A percentile compares a stretch with the other conserved stretches of the same genome.
phyloP scores from a whole-genome alignment of 23 red algal genomes.

The Agarophyton chilense region DNA sequence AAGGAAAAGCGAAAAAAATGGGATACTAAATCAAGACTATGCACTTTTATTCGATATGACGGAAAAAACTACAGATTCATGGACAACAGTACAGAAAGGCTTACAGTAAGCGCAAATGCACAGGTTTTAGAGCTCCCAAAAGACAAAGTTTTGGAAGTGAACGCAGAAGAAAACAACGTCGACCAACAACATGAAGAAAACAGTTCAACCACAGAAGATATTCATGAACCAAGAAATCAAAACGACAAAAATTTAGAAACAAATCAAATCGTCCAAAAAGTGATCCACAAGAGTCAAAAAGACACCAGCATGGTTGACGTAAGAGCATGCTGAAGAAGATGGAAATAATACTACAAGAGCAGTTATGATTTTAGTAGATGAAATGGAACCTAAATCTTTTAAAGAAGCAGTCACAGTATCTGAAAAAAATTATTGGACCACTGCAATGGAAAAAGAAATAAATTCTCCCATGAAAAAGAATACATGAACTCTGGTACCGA shows the following conservation, averaged over 20 bases:
- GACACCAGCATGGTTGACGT: conserved; percentile 14
- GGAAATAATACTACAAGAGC: too few species aligned
- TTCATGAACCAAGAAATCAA: too few species aligned
- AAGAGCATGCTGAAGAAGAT: too few species aligned
- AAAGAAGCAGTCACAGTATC: background rate
- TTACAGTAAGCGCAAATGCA: too few species aligned
- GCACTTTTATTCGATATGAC: conserved; percentile 23
- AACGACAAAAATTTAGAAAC: background rate
- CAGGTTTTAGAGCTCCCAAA: background rate
- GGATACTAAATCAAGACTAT: background rate
- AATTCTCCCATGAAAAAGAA: too few species aligned
- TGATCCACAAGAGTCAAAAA: background rate
- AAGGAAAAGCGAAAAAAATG: background rate
- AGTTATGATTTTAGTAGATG: too few species aligned
- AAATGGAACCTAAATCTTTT: too few species aligned
- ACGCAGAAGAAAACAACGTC: too few species aligned
- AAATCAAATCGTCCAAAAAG: background rate
- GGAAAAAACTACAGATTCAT: too few species aligned
- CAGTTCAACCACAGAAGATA: too few species aligned
- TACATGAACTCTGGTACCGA: background rate
- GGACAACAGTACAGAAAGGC: too few species aligned
- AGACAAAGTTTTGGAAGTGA: background rate
- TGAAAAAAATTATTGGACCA: background rate
- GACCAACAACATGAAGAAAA: too few species aligned
- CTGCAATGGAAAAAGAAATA: background rate